These are phyloP conservation scores for Ceratobasidium sp. DNA, from an alignment of 1,284 basidiomycete genomes.

Conservation along the genomic window DNA sequence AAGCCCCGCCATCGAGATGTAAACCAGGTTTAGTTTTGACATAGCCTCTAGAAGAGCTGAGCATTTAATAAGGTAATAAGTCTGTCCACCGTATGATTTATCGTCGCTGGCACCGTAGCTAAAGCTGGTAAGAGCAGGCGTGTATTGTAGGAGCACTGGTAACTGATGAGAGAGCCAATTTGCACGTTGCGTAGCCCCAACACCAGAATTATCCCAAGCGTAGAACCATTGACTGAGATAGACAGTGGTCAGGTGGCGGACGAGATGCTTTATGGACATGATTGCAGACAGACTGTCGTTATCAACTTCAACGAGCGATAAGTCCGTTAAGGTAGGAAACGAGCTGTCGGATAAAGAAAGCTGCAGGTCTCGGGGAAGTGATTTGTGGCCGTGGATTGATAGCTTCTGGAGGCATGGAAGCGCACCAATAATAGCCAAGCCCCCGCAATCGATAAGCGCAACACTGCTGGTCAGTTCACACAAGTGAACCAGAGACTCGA, in stretches of 20 bases:
- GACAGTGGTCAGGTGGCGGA: background rate
- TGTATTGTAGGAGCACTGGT: no score
- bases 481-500: background rate
- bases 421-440: background rate
- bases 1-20: no score
- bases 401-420: conserved; percentile 18
- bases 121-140: no score
- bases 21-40: no score
- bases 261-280: background rate
- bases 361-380: background rate
- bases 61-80: no score
- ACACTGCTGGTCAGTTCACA: conserved; percentile 18
- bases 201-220: no score
- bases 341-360: conserved; percentile 7
- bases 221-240: background rate
- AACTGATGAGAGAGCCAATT: no score
- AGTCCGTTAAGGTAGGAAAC: conserved; percentile 4
- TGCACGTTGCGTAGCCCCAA: no score
- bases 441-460: background rate
- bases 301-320: background rate
- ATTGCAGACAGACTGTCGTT: background rate
- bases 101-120: no score
- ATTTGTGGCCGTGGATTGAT: background rate
- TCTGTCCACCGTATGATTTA: no score
- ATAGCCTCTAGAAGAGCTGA: no score